Evolutionary conservation across 495 filamentous ascomycete genomes (phyloP), one percentile per base, ranked within the genome.

Genomic region (Peziza echinospora): DNA sequence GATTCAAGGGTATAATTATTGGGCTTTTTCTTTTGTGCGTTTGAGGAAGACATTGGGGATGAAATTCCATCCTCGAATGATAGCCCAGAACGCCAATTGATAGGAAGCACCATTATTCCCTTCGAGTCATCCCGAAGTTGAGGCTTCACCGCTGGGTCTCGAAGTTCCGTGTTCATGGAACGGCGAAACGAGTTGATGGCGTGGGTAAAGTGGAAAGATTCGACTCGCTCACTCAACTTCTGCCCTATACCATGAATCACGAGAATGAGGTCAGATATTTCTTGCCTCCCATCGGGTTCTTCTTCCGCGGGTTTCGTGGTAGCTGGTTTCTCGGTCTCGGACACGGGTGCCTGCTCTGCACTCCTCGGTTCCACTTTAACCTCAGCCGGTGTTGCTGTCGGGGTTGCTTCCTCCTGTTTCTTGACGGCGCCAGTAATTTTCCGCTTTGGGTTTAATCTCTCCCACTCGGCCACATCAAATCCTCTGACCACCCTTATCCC

Each of bases 141-240:
- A 0, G 73, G 68, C 62, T 73, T 79, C n/a, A 93, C 78, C 5
- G 66, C 67, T 7, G 78, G 72, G 46, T 68, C 82, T 28, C 73
- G 73, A 22, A 93, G 69, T 57, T 96, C 87, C 43, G 87, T 67
- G 51, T 93, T 93, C 42, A 96, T 67, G 10, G 77, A 70, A 46
- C 86, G 73, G n/a, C 89, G 75, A 49, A 97, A 85, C 0, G 77
- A 70, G 54, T 93, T 94, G 56, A 94, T 86, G 3, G 82, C 80
- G 58, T 94, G 85, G 0, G 89, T 96, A 57, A 97, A 97, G 55
- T 93, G 81, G 53, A 82, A 97, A 59, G 84, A 93, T 58, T 96
- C 89, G 43, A 97, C 80, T 13, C 86, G 71, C 53, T 97, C 84
- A 0, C 84, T 89, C n/a, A 96, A 66, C 57, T 96, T 94, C 59